Evolutionary conservation across 148 eudicot genomes (phyloP), one percentile per base, ranked within the genome.

Genomic region (Talinum fruticosum): DNA sequence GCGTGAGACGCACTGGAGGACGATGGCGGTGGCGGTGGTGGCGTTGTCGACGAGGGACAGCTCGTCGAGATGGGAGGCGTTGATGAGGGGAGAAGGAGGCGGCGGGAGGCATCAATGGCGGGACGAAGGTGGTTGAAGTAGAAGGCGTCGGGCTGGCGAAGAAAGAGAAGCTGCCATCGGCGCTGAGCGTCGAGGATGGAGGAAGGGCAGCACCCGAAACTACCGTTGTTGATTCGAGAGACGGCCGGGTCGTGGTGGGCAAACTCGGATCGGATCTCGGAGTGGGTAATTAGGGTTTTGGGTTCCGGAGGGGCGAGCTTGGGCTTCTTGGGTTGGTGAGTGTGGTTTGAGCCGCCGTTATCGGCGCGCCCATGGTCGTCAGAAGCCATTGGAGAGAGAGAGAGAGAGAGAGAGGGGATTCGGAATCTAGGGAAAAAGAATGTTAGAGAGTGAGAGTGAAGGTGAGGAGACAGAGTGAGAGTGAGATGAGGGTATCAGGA

Each of bases 1-100:
- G 76, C 98, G 80, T 34, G 92, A 82, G 51, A 83, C 79, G 66
- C 86, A 89, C 85, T 89, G 96, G 51, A 95, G 89, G 26, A 95
- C 94, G 72, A 92, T 81, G 51, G 98, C 96, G 67, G 97, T 89
- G 57, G 97, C 98, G 28, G 98, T 95, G 77, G 98, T 95, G 83
- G 97, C 97, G 88, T 95, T 95, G 73, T 95, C 98, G 36, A 95
- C 96, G 32, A 95, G 84, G 54, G 96, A 91, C 72, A 95, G 78
- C 41, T 90, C 92, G 6, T 87, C 93, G 10, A 95, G 86, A 64
- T 72, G 76, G 28, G 89, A 85, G 44, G 98, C 98, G 86, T 92
- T 92, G 81, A 92, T 87, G 1, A 95, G 86, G 37, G 85, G 79
- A 83, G 87, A 70, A 95, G 82, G 3, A 83, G 54, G 14, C 76